A percentile compares a stretch with the other conserved stretches of the same genome.
These are phyloP conservation scores for Didymella glomerata DNA, from an alignment of 2,329 filamentous ascomycete species.

Conservation along the genomic window DNA sequence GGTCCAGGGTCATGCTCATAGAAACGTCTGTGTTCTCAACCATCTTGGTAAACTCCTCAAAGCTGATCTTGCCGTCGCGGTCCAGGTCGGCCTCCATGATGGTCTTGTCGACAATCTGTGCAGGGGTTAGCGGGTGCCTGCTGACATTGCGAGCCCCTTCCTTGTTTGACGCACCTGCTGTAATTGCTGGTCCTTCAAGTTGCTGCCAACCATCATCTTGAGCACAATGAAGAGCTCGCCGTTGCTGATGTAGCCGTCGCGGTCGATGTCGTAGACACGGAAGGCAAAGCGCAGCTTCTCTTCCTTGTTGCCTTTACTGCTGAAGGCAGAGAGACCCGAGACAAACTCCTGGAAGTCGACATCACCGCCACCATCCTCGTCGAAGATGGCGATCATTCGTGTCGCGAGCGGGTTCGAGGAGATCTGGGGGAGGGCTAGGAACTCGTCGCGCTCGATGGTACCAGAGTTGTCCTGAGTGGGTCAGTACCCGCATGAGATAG, in stretches of 20 bases:
- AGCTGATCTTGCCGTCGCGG: conserved; percentile 96
- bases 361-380: conserved; percentile 96
- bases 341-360: conserved; percentile 99
- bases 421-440: conserved; percentile 95
- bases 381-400: conserved; percentile 99
- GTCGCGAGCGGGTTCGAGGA: conserved; percentile 97
- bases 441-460: conserved; percentile 98
- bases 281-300: conserved; percentile 98
- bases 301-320: conserved; percentile 97
- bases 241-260: conserved; percentile 98
- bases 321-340: conserved; percentile 92
- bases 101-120: conserved; percentile 93
- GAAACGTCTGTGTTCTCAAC: conserved; percentile 87
- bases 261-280: conserved; percentile 99
- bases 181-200: conserved; percentile 97
- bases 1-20: conserved; percentile 73
- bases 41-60: conserved; percentile 99
- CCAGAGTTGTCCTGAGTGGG: conserved; percentile 85
- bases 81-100: conserved; percentile 99
- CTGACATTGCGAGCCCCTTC: neutral
- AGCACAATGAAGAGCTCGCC: conserved; percentile 98
- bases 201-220: conserved; percentile 99
- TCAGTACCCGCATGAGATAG: neutral
- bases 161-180: conserved; percentile 69
- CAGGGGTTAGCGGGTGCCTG: conserved; percentile 1